Evolutionary conservation across 1,139 yeast species (phyloP).

Genomic region (Ogataea hybrid): DNA sequence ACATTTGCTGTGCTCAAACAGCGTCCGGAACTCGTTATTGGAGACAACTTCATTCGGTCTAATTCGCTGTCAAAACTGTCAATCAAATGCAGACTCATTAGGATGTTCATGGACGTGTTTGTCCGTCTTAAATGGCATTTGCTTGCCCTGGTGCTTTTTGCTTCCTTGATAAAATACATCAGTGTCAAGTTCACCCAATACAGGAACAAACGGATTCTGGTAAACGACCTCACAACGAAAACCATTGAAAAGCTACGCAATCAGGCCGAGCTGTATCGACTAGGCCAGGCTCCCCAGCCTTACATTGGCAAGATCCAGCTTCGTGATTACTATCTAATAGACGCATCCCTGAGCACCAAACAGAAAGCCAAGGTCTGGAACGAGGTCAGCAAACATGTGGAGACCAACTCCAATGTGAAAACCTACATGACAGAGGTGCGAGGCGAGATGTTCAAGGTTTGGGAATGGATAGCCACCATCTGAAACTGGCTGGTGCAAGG

Average conservation of each 20-base stretch:
- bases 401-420: conserved; percentile 62
- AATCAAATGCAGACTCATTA: conserved; percentile 57
- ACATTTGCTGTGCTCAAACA: conserved; percentile 34
- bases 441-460: conserved; percentile 85
- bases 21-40: conserved; percentile 31
- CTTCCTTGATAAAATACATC: conserved; percentile 28
- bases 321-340: conserved; percentile 60
- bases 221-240: conserved; percentile 40
- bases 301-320: conserved; percentile 75
- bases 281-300: conserved; percentile 37
- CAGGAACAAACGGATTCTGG: conserved; percentile 31
- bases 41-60: conserved; percentile 63
- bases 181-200: conserved; percentile 29
- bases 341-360: conserved; percentile 38
- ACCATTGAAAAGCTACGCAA: conserved; percentile 45
- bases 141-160: conserved; percentile 27
- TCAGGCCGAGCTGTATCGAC: conserved; percentile 38
- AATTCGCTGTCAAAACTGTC: conserved; percentile 67
- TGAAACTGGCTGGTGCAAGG: conserved; percentile 8
- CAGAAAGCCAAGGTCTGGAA: conserved; percentile 60
- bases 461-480: conserved; percentile 78
- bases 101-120: conserved; percentile 50
- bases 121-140: conserved; percentile 42
- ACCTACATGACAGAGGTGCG: conserved; percentile 64
- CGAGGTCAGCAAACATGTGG: conserved; percentile 57